phyloP scores from a whole-genome alignment of 371 early-diverging fungal species.

The Smittium mucronatum region DNA sequence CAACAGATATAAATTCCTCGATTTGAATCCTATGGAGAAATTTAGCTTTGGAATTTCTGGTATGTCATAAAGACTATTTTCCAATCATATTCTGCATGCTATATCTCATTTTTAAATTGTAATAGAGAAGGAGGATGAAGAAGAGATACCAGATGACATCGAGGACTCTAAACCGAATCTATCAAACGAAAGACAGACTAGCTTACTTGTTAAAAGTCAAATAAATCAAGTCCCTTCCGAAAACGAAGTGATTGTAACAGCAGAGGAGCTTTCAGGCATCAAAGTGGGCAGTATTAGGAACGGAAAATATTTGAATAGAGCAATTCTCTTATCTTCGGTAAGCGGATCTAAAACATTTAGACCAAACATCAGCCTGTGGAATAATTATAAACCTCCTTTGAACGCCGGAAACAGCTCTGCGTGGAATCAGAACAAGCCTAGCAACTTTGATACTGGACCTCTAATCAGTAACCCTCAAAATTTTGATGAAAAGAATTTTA shows the following conservation, averaged over 20 bases:
- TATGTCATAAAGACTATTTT: background rate
- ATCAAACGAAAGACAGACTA: background rate
- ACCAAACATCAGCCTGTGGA: background rate
- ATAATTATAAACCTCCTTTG: background rate
- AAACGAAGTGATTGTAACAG: background rate
- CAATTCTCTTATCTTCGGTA: background rate
- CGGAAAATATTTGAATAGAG: slow-evolving; percentile 1
- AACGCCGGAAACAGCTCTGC: background rate
- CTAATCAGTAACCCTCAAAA: background rate
- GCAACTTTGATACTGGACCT: background rate
- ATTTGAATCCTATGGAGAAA: background rate
- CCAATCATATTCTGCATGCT: background rate
- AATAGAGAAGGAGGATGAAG: no score
- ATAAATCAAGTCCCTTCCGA: background rate
- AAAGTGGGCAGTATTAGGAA: slow-evolving; percentile 2
- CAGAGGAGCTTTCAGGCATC: background rate
- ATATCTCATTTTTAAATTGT: background rate
- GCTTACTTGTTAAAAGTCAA: background rate
- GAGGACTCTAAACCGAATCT: background rate
- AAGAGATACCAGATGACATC: background rate
- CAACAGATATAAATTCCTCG: background rate
- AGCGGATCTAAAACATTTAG: background rate
- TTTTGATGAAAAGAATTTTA: background rate
- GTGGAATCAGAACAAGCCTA: background rate
- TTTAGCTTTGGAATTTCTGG: background rate